These are phyloP conservation scores for Funneliformis mosseae DNA, from an alignment of 192 early-diverging fungal species.

Conservation along the genomic window DNA sequence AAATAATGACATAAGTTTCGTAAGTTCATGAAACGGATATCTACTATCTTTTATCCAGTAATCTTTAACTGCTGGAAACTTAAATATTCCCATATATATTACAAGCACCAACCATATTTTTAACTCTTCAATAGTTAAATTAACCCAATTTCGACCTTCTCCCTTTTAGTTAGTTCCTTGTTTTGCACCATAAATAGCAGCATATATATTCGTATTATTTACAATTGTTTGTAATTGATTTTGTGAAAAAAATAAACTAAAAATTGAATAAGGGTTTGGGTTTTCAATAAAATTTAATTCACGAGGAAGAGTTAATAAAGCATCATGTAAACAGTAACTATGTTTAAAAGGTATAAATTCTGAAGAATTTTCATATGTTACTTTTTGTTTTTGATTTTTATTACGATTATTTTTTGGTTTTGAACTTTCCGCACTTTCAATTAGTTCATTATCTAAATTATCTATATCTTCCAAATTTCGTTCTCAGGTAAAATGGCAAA, in stretches of 20 bases:
- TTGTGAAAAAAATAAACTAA: conserved; percentile 22
- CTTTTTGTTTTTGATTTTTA: not conserved
- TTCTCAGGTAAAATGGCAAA: no score
- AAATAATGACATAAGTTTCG: not conserved
- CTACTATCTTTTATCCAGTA: not conserved
- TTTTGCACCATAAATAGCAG: no score
- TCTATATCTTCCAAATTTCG: no score
- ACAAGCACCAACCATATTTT: not conserved
- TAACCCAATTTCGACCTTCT: no score
- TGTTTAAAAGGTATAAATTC: conserved; percentile 13
- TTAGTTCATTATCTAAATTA: no score
- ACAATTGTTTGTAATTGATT: not conserved
- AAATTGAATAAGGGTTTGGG: conserved; percentile 6
- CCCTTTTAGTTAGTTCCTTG: not conserved
- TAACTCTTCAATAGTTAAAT: not conserved
- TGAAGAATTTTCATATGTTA: not conserved
- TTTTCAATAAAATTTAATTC: not conserved
- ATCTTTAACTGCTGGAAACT: not conserved
- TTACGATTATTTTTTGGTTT: no score
- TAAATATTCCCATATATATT: not conserved
- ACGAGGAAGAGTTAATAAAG: not conserved
- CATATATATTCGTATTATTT: no score
- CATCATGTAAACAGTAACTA: not conserved
- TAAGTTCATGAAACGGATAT: not conserved
- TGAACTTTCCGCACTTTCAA: no score